Evolutionary conservation across 345 rosid species (phyloP), one percentile per base, ranked within the genome.

Genomic region (Citrus reticulata): DNA sequence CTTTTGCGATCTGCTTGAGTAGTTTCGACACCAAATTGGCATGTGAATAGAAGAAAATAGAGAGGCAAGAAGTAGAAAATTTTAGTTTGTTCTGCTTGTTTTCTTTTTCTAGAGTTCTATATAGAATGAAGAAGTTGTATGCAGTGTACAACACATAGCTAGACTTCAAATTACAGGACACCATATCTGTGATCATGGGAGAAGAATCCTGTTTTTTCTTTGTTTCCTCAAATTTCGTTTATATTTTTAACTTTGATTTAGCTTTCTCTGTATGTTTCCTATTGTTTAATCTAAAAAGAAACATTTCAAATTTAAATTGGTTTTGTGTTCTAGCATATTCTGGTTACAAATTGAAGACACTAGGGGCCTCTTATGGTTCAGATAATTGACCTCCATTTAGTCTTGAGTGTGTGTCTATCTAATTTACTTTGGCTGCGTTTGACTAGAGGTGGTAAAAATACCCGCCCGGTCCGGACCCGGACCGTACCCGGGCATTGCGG

Each of bases 21-120:
- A 91, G 98, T 92, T 95, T 95, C 55, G 98, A 95, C 91, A 95
- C 97, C 68, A 95, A 95, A 87, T 84, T 95, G 82, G 98, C 98
- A 0, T 93, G 98, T 86, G 98, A 95, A 91, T 95, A 92, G 86
- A 70, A 60, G 79, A 51, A 73, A 72, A 79, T 61, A 27, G 32
- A 34, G n/a, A 63, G 77, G 68, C 68, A 74, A 73, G 55, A 76
- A 25, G 49, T 68, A 63, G 77, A 67, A 62, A 70, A 30, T 8
- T 73, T 71, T 80, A 83, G 84, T 82, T 86, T 70, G 81, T 80
- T 16, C 29, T 60, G 80, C 63, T 72, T 68, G 75, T 59, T 66
- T 78, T 34, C 72, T 77, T 57, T 79, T 81, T 54, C 24, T 27
- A 73, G 83, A 72, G 80, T 77, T 83, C 78, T 77, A 51, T 75